Base-by-base conservation (phyloP, 75 land plant genomes). In the Sequoia sempervirens region DNA sequence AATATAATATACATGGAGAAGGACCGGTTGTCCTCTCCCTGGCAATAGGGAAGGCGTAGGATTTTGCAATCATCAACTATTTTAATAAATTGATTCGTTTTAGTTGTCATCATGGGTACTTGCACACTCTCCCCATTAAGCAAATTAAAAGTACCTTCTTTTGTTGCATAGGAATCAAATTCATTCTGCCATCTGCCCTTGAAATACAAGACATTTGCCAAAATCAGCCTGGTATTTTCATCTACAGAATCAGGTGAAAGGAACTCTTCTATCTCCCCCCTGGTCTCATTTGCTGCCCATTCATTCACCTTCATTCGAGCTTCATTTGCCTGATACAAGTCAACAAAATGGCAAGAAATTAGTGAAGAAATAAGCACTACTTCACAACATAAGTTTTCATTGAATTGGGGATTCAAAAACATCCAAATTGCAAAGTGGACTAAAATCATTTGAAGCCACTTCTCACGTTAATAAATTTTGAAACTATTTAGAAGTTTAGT, bases 1-100 rank as follows among this genome's bases (percentile, higher is more conserved):
- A 97, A 92, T 38, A 94, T 80, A 66, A 97, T 20, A 82, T 91
- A 97, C 98, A 97, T 95, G 45, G 95, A 91, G 79, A 97, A 95
- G 14, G 20, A 34, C 36, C 95, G 91, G 41, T 85, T 86, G 64
- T 97, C 99, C 3, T 83, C 75, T 1, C 96, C 98, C 82, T 87
- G 89, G 23, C 82, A 26, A 64, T 93, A 93, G 15, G 93, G 94
- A 15, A 92, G 81, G 15, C 87, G 53, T 20, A 92, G 92, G 5
- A 86, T 91, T 80, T 87, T 86, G 84, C 87, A 91, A 20, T 82
- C 85, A 38, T 75, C 83, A 45, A 61, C 75, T 0, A 79, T 30
- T 34, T 83, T 82, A 28, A 92, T 52, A 58, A 69, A 84, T 45
- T 91, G 92, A 64, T 91, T 91, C 82, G 89, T 84, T 26, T 20